These are phyloP conservation scores for Wickerhamomyces sp. DNA, from an alignment of 1,139 yeast species.

Conservation along the genomic window DNA sequence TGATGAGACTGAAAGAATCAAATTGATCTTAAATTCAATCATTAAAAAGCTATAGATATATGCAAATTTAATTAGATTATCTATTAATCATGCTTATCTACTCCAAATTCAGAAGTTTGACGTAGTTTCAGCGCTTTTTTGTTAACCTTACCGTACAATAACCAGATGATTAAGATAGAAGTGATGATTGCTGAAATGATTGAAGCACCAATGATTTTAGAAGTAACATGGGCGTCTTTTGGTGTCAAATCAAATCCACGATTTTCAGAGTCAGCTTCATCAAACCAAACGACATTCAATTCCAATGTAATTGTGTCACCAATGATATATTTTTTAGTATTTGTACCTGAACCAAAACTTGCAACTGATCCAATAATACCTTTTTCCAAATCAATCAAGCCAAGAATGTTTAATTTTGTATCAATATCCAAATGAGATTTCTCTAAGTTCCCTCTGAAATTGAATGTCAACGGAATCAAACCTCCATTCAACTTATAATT, in stretches of 20 bases:
- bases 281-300: constrained; percentile 58
- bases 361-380: constrained; percentile 47
- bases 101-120: constrained; percentile 18
- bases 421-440: constrained; percentile 72
- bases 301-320: constrained; percentile 58
- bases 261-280: constrained; percentile 5
- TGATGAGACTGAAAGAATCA: constrained; percentile 27
- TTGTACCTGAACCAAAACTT: constrained; percentile 61
- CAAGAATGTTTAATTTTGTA: constrained; percentile 48
- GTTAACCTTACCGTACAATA: constrained; percentile 42
- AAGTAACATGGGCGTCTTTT: neutral
- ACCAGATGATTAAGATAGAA: constrained; percentile 29
- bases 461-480: constrained; percentile 56
- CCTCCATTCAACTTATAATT: constrained; percentile 43
- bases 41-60: constrained; percentile 27
- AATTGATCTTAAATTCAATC: constrained; percentile 29
- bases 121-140: constrained; percentile 23
- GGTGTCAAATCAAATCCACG: constrained; percentile 9
- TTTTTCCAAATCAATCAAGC: constrained; percentile 35
- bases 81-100: constrained; percentile 17
- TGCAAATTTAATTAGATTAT: neutral
- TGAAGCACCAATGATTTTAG: constrained; percentile 3
- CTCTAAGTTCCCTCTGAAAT: constrained; percentile 62
- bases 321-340: constrained; percentile 57
- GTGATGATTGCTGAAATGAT: constrained; percentile 32